A percentile compares a stretch with the other conserved stretches of the same genome.
These are phyloP conservation scores for Leersia perrieri DNA, from an alignment of 176 grass and related monocot genomes.

Conservation along the genomic window DNA sequence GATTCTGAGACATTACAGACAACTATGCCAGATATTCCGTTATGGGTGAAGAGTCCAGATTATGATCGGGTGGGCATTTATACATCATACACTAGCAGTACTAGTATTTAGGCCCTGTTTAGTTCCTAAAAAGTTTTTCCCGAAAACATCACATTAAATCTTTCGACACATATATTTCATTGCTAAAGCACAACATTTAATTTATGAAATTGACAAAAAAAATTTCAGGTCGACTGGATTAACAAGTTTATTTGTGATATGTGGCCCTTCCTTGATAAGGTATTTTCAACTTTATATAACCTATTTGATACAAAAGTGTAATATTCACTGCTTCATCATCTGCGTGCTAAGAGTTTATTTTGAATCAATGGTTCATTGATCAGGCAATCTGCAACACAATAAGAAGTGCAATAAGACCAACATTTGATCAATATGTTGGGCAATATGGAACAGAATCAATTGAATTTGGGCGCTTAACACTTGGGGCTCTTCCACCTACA, in stretches of 20 bases:
- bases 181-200: background rate
- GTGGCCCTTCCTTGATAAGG: slow-evolving; percentile 97
- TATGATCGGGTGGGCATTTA: slow-evolving; percentile 63
- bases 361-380: background rate
- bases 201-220: background rate
- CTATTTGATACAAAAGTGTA: slow-evolving; percentile 24
- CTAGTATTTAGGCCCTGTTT: no score
- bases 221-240: slow-evolving; percentile 95
- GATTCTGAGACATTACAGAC: slow-evolving; percentile 56
- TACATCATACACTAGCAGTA: no score
- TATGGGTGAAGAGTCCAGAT: slow-evolving; percentile 91
- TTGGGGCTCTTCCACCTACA: slow-evolving; percentile 76
- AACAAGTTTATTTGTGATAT: slow-evolving; percentile 76
- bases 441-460: slow-evolving; percentile 82
- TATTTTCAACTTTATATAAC: slow-evolving; percentile 51
- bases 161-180: background rate
- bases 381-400: slow-evolving; percentile 88
- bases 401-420: slow-evolving; percentile 53
- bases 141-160: no score
- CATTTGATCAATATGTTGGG: slow-evolving; percentile 85
- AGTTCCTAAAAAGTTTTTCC: no score
- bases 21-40: slow-evolving; percentile 70
- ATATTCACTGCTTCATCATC: background rate
- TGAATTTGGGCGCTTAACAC: slow-evolving; percentile 67
- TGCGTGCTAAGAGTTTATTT: background rate